Evolutionary conservation across 495 filamentous ascomycete genomes (phyloP).

Genomic region (Aspergillus baeticus): DNA sequence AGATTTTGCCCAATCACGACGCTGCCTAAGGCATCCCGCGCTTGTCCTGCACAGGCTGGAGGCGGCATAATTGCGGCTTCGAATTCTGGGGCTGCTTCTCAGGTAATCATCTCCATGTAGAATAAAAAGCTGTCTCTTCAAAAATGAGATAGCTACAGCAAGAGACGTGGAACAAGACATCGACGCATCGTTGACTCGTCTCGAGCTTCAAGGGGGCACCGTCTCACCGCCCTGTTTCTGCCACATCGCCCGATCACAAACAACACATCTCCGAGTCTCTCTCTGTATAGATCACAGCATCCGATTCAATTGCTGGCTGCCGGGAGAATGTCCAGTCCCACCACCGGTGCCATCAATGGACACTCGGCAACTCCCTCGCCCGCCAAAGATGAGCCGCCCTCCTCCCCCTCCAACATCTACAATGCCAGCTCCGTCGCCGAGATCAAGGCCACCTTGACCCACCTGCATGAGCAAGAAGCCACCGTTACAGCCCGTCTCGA

Average conservation of each 20-base stretch:
- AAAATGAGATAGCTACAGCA: neutral
- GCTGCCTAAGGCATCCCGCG: slow-evolving; percentile 15
- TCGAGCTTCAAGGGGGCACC: neutral
- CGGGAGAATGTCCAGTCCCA: slow-evolving; percentile 24
- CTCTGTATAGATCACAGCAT: neutral
- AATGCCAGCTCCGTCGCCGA: slow-evolving; percentile 72
- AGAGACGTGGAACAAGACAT: neutral
- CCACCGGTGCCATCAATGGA: slow-evolving; percentile 30
- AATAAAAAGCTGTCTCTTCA: neutral
- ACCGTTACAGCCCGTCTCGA: slow-evolving; percentile 72
- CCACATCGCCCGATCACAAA: slow-evolving; percentile 7
- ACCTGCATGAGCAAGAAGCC: slow-evolving; percentile 73
- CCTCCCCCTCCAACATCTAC: slow-evolving; percentile 50
- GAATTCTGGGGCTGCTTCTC: too few relatives aligned
- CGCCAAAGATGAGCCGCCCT: slow-evolving; percentile 12
- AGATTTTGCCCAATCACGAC: slow-evolving; percentile 8
- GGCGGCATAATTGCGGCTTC: too few relatives aligned
- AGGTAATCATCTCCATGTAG: too few relatives aligned
- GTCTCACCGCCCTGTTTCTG: slow-evolving; percentile 33
- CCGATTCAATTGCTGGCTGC: neutral
- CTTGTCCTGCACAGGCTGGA: neutral
- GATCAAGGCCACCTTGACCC: slow-evolving; percentile 70
- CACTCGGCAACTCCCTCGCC: slow-evolving; percentile 15
- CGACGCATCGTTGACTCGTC: too few relatives aligned
- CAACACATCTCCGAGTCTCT: neutral